Evolutionary conservation across 2,329 filamentous ascomycete genomes (phyloP).

Genomic region (Gliomastix tumulicola): DNA sequence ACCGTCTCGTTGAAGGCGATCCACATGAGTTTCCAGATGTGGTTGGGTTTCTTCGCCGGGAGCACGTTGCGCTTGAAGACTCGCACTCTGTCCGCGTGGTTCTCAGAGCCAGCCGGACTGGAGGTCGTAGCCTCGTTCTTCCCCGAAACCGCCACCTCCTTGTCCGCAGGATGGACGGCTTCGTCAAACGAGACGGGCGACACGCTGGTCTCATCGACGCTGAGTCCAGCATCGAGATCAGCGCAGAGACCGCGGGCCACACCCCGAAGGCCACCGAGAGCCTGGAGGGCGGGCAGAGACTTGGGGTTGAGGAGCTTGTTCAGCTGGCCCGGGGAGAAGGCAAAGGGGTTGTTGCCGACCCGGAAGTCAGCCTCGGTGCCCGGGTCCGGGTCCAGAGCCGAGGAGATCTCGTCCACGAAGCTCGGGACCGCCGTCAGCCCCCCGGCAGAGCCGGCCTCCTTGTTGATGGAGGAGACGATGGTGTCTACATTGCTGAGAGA

Average conservation of each 20-base stretch:
- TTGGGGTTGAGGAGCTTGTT: conserved; percentile 82
- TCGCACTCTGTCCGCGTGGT: conserved; percentile 29
- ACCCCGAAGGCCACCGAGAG: conserved; percentile 66
- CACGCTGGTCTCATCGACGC: conserved; percentile 63
- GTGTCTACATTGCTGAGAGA: not conserved
- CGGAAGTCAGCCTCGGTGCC: conserved; percentile 66
- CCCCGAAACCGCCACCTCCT: not conserved
- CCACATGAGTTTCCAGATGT: conserved; percentile 56
- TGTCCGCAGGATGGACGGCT: conserved; percentile 23
- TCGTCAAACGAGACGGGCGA: conserved; percentile 65
- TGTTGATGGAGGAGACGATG: not conserved
- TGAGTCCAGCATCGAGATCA: conserved; percentile 63
- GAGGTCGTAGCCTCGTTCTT: no score
- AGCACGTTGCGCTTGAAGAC: conserved; percentile 54
- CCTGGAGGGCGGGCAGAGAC: conserved; percentile 68
- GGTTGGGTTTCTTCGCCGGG: conserved; percentile 55
- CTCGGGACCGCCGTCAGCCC: not conserved
- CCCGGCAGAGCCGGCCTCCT: not conserved
- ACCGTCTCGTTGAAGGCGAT: conserved; percentile 63
- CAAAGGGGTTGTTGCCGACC: conserved; percentile 74
- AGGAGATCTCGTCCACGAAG: not conserved
- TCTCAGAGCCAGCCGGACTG: not conserved
- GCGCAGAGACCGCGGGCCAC: conserved; percentile 69
- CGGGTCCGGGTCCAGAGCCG: conserved; percentile 63
- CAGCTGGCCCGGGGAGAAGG: conserved; percentile 75